Base-by-base conservation (phyloP, 805 yeast species). In the Kluyveromyces aestuarii region DNA sequence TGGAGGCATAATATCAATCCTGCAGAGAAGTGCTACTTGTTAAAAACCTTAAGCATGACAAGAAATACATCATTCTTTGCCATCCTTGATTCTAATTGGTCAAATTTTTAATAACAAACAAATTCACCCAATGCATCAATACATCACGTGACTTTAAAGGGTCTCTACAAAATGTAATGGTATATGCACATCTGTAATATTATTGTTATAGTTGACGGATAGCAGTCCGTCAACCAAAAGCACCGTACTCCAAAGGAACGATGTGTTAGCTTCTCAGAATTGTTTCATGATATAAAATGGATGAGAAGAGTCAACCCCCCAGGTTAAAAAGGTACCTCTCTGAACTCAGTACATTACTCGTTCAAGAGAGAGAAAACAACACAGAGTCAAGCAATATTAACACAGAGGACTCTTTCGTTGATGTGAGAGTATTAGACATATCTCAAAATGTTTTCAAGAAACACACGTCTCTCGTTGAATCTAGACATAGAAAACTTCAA, bases 21-120 rank as follows among this genome's bases (percentile, higher is more conserved):
- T 27, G 19, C 6, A n/a, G 35, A 7, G 35, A 30, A 30, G 14
- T 13, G 11, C 14, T 10, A 10, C 14, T 30, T 30, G 4, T 30
- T 30, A 30, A 30, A 30, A 30, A 30, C 8, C 35, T 7, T 2
- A 13, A 13, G 35, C 7, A 30, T 30, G 14, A 13, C n/a, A n/a
- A n/a, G n/a, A n/a, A n/a, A n/a, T n/a, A n/a, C n/a, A n/a, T n/a
- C 35, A 11, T 30, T 5, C 2, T 30, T 10, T 30, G 11, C 13
- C 30, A 27, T 42, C n/a, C 49, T 42, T 37, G 30, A 33, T 18
- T 49, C 52, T 40, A 25, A 49, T 49, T 46, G 52, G 52, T 33
- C 52, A 45, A 41, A 45, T 48, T 47, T 44, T 35, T 42, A 48
- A 37, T 37, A 17, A 30, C 14, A 11, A 30, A 30, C 35, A 30